These are phyloP conservation scores for Tolypocladium album DNA, from an alignment of 2,329 filamentous ascomycete genomes.

Conservation along the genomic window DNA sequence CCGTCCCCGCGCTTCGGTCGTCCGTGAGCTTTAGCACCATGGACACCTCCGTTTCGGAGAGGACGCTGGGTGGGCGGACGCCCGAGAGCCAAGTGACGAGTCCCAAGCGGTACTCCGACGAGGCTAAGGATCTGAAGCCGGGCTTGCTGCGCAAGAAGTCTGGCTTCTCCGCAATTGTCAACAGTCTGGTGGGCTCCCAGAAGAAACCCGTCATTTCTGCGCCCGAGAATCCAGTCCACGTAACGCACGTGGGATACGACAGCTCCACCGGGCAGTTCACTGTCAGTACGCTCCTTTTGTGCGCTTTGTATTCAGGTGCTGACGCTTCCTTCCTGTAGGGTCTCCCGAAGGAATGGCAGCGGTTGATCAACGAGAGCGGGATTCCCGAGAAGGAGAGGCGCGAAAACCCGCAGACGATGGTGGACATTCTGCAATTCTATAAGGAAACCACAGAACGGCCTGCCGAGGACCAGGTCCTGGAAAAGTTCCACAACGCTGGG, in stretches of 20 bases:
- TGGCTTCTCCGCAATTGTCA: constrained; percentile 80
- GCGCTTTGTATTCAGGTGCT: neutral
- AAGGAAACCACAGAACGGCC: constrained; percentile 80
- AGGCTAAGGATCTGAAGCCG: constrained; percentile 53
- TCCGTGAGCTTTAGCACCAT: constrained; percentile 43
- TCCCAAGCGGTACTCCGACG: constrained; percentile 71
- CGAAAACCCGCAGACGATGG: constrained; percentile 89
- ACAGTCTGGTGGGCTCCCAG: constrained; percentile 70
- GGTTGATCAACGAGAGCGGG: constrained; percentile 86
- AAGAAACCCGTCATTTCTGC: constrained; percentile 93
- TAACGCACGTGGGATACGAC: constrained; percentile 96
- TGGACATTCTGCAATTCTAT: constrained; percentile 94
- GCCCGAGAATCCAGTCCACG: constrained; percentile 93
- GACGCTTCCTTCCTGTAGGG: constrained; percentile 45
- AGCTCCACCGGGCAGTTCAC: constrained; percentile 95
- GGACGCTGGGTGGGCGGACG: constrained; percentile 18
- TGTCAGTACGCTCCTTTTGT: constrained; percentile 39
- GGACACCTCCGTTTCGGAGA: constrained; percentile 27
- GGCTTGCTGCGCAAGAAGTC: constrained; percentile 69
- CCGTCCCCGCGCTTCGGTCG: constrained; percentile 47
- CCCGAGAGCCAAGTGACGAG: constrained; percentile 34
- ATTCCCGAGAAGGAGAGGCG: constrained; percentile 94
- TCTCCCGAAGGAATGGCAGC: constrained; percentile 95
- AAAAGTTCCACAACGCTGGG: constrained; percentile 89
- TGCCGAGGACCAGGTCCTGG: constrained; percentile 79